phyloP scores from a whole-genome alignment of 352 stramenopile genomes.

The Pythium rishiriense region DNA sequence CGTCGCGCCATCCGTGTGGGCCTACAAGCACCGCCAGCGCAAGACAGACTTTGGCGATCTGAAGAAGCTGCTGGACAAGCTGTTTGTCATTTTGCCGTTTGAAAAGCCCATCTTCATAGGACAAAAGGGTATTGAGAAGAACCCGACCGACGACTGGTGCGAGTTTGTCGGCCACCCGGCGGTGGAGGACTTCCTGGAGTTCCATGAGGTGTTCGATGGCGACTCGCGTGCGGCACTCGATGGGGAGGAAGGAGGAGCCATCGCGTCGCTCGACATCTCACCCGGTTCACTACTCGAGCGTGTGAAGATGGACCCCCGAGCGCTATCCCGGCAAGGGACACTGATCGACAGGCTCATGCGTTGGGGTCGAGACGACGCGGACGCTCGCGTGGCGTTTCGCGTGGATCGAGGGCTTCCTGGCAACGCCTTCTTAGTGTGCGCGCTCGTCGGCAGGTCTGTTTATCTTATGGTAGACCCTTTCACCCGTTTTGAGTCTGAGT shows the following conservation, averaged over 20 bases:
- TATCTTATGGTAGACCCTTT: no score
- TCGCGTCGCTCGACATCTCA: constrained; percentile 7
- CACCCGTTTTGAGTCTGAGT: no score
- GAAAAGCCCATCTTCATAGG: constrained; percentile 53
- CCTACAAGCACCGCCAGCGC: constrained; percentile 54
- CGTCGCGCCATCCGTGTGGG: constrained; percentile 77
- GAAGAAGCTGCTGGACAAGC: constrained; percentile 45
- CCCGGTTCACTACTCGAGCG: background rate
- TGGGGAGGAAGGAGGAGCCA: background rate
- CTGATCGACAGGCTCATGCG: constrained; percentile 30
- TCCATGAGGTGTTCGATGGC: constrained; percentile 39
- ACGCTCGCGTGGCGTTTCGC: constrained; percentile 10
- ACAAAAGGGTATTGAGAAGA: no score
- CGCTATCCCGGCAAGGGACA: background rate
- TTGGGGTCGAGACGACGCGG: constrained; percentile 13
- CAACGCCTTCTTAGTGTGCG: constrained; percentile 56
- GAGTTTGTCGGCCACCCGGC: constrained; percentile 70
- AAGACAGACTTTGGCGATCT: constrained; percentile 38
- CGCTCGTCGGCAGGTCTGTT: constrained; percentile 61
- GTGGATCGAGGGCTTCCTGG: constrained; percentile 28
- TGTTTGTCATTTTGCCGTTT: constrained; percentile 77
- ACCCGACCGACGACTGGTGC: constrained; percentile 32
- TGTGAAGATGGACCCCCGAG: background rate
- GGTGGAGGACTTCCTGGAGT: constrained; percentile 69
- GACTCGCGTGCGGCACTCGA: background rate